Base-by-base conservation (phyloP, 2,329 filamentous ascomycete species). In the Epichloe baconii region DNA sequence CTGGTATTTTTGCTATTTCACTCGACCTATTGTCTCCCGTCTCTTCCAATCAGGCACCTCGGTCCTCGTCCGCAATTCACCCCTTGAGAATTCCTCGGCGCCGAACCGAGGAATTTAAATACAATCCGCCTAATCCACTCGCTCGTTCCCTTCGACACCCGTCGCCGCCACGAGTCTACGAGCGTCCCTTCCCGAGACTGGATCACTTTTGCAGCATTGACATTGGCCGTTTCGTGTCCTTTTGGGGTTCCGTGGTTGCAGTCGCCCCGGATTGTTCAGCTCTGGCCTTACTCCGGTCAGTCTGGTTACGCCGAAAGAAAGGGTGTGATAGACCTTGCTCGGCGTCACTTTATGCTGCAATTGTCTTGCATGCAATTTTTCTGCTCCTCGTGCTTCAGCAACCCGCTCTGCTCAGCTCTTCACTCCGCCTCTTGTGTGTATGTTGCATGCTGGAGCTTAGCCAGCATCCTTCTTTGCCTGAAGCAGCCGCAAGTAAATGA, bases 81-180 rank as follows among this genome's bases (percentile, higher is more conserved):
- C 54, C 56, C 53, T 54, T 55, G 47, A 57, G 56, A 68, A 72
- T 73, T 72, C 70, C 70, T 71, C 65, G 65, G 64, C 62, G 63
- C 63, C 62, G 63, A 64, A 55, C 64, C 63, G 62, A 69, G 66
- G 69, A 72, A 71, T 69, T 68, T 63, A 61, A 62, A 58, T 61
- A 58, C 54, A 54, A 55, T 56, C 55, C 57, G 42, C 57, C 57
- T 59, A 60, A 58, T 58, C 58, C 57, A 60, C 58, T 54, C 52
- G 53, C 58, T 57, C 59, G 57, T 62, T 64, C 62, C 63, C 62
- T 65, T 57, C 51, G 47, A 50, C 49, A 52, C 42, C 44, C 50
- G 47, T 52, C 49, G 44, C 53, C 52, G 34, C 46, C 19, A 54
- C 57, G 55, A 62, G 50, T 56, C 58, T 48, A 59, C 59, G 58